Evolutionary conservation across 1,139 yeast species (phyloP).

Genomic region (Diutina catenulata): DNA sequence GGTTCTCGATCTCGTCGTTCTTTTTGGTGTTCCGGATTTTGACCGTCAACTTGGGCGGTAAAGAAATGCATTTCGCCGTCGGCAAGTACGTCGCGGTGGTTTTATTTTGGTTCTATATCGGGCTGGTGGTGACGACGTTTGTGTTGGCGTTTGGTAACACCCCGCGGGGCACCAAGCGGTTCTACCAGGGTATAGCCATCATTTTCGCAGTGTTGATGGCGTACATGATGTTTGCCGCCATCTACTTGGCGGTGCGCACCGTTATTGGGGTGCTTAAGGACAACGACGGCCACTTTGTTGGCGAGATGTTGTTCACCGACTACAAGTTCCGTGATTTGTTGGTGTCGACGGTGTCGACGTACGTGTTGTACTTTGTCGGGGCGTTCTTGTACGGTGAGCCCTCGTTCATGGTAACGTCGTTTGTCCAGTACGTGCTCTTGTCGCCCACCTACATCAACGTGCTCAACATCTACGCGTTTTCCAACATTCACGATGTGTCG

Average conservation of each 20-base stretch:
- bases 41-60: constrained; percentile 42
- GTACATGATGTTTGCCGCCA: constrained; percentile 48
- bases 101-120: constrained; percentile 17
- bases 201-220: constrained; percentile 18
- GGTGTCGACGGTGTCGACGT: constrained; percentile 79
- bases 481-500: constrained; percentile 76
- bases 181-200: constrained; percentile 14
- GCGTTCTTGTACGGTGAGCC: constrained; percentile 70
- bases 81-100: constrained; percentile 16
- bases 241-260: constrained; percentile 71
- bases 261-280: constrained; percentile 27
- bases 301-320: constrained; percentile 43
- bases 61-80: constrained; percentile 23
- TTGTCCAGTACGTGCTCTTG: constrained; percentile 55
- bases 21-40: constrained; percentile 27
- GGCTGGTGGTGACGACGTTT: constrained; percentile 16
- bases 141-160: constrained; percentile 19
- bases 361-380: constrained; percentile 66
- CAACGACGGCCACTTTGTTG: constrained; percentile 32
- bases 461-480: constrained; percentile 71
- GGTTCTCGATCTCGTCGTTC: constrained; percentile 25
- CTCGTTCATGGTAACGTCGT: constrained; percentile 66
- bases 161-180: constrained; percentile 16
- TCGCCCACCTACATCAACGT: constrained; percentile 73
- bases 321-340: constrained; percentile 71